Percentiles rank a stretch among this genome's conserved stretches.
Evolutionary conservation across 148 eudicot genomes (phyloP).

Genomic region (Arbutus unedo): DNA sequence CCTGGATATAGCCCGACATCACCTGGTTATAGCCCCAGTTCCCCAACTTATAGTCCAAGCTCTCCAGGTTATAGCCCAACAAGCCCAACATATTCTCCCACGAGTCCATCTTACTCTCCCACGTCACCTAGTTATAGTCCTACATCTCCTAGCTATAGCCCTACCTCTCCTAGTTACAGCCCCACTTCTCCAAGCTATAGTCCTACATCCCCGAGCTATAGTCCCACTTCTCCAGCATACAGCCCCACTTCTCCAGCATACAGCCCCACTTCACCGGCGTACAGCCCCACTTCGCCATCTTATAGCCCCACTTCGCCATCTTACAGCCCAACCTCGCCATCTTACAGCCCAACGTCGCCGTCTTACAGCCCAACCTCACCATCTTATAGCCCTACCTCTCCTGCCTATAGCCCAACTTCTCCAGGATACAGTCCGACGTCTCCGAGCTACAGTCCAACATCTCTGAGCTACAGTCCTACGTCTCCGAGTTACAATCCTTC

Average conservation of each 20-base stretch:
- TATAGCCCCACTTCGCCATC: conserved; percentile 61
- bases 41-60: conserved; percentile 53
- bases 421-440: conserved; percentile 58
- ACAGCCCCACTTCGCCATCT: conserved; percentile 56
- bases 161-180: conserved; percentile 49
- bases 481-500: conserved; percentile 49
- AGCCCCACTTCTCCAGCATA: conserved; percentile 60
- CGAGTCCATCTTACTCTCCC: conserved; percentile 48
- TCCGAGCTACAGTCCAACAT: conserved; percentile 55
- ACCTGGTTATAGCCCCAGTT: conserved; percentile 55
- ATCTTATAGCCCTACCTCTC: conserved; percentile 55
- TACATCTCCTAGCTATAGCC: conserved; percentile 50
- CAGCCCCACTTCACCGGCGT: conserved; percentile 55
- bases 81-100: conserved; percentile 48
- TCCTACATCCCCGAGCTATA: conserved; percentile 49
- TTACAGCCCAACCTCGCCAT: conserved; percentile 57
- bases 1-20: conserved; percentile 57
- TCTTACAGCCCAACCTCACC: conserved; percentile 63
- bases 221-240: conserved; percentile 51
- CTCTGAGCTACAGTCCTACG: conserved; percentile 42
- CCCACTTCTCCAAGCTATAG: conserved; percentile 55
- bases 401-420: conserved; percentile 57
- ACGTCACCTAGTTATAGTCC: conserved; percentile 45
- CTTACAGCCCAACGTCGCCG: conserved; percentile 59
- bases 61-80: conserved; percentile 51